These are phyloP conservation scores for Saururus chinensis DNA, from an alignment of 164 flowering plant species.

Conservation along the genomic window DNA sequence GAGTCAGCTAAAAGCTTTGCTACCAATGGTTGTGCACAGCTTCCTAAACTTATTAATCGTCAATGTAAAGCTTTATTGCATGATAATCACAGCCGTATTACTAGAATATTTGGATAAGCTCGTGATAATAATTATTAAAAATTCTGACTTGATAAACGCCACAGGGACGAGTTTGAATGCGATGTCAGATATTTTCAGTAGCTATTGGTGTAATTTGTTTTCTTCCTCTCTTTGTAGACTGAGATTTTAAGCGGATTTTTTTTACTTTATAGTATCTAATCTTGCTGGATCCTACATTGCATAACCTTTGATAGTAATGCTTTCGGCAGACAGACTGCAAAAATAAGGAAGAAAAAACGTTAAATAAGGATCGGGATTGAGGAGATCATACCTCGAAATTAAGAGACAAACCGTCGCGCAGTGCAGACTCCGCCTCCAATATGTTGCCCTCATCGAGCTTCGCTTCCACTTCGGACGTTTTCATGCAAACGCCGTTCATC, in stretches of 20 bases:
- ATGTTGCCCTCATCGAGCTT: conserved; percentile 92
- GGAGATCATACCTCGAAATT: conserved; percentile 64
- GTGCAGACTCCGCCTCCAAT: conserved; percentile 82
- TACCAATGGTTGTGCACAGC: too few species aligned
- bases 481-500: conserved; percentile 62
- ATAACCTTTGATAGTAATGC: not conserved
- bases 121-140: too few species aligned
- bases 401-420: conserved; percentile 83
- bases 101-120: too few species aligned
- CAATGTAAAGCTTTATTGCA: too few species aligned
- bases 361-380: not conserved
- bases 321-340: not conserved
- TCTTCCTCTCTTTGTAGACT: too few species aligned
- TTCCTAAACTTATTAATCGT: too few species aligned
- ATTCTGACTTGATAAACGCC: too few species aligned
- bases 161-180: not conserved
- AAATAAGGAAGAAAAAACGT: not conserved
- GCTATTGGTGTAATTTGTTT: too few species aligned
- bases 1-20: not conserved
- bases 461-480: conserved; percentile 58
- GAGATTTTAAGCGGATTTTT: too few species aligned
- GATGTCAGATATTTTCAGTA: too few species aligned
- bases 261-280: too few species aligned
- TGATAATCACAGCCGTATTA: too few species aligned
- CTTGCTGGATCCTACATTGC: not conserved